Conservation (phyloP, 1,139 yeast genomes). For the Blastobotrys arbuscula region DNA sequence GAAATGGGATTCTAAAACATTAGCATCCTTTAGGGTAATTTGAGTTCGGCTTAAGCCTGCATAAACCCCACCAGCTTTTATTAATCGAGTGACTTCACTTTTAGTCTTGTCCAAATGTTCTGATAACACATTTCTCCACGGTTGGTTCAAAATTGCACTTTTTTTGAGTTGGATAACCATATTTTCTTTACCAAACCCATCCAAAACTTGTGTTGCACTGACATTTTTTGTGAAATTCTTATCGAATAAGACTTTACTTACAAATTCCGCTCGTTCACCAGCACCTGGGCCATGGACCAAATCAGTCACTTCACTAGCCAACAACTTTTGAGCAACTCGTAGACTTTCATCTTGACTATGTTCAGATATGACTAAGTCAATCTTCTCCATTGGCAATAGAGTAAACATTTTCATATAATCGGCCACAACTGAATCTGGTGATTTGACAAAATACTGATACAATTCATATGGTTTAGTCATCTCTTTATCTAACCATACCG, state of each 20-base stretch:
- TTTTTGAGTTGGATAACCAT: constrained; percentile 43
- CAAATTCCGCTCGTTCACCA: constrained; percentile 59
- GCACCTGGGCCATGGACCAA: constrained; percentile 78
- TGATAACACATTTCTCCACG: constrained; percentile 36
- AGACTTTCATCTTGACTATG: constrained; percentile 57
- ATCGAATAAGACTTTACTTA: constrained; percentile 58
- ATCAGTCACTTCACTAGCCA: constrained; percentile 84
- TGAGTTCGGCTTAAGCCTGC: constrained; percentile 57
- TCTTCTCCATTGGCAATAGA: constrained; percentile 57
- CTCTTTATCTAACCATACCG: constrained; percentile 72
- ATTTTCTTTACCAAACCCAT: constrained; percentile 57
- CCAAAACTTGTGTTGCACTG: constrained; percentile 47
- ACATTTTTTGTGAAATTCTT: constrained; percentile 33
- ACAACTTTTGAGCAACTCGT: constrained; percentile 65
- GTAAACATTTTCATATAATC: constrained; percentile 73
- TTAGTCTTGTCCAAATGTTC: constrained; percentile 41
- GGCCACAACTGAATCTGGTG: constrained; percentile 71
- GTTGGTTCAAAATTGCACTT: constrained; percentile 35
- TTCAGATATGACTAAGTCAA: constrained; percentile 45
- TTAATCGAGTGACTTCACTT: constrained; percentile 56
- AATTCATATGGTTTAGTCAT: constrained; percentile 76
- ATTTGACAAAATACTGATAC: constrained; percentile 78
- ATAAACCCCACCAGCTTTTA: constrained; percentile 69
- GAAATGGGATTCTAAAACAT: constrained; percentile 45
- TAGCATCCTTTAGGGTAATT: constrained; percentile 44